phyloP scores from a whole-genome alignment of 1,284 basidiomycete genomes.

The Xanthoconium separans region DNA sequence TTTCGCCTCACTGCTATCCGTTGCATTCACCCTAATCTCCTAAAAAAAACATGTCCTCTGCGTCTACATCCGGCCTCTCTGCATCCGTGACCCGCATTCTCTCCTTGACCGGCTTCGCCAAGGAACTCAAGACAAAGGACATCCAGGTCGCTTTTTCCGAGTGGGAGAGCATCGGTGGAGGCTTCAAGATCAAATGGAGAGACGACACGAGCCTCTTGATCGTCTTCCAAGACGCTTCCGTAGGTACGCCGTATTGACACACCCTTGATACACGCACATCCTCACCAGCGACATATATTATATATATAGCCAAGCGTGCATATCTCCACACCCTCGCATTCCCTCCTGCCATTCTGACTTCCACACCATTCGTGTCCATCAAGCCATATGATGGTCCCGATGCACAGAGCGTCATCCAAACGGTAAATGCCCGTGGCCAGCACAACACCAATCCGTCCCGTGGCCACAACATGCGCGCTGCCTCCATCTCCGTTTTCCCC shows the following conservation, averaged over 20 bases:
- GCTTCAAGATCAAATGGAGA: constrained; percentile 99
- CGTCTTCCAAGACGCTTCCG: constrained; percentile 85
- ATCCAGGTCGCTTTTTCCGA: constrained; percentile 89
- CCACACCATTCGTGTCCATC: constrained; percentile 62
- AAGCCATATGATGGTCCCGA: constrained; percentile 94
- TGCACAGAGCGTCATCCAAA: constrained; percentile 86
- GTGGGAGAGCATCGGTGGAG: constrained; percentile 84
- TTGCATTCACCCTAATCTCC: constrained; percentile 8
- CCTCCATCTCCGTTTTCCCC: constrained; percentile 66
- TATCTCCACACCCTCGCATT: constrained; percentile 86
- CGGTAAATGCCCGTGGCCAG: constrained; percentile 73
- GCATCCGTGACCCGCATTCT: constrained; percentile 96
- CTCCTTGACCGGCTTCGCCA: constrained; percentile 86
- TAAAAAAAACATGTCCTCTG: constrained; percentile 41
- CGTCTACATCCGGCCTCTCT: constrained; percentile 76
- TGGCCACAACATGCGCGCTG: constrained; percentile 66
- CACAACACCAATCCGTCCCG: constrained; percentile 62
- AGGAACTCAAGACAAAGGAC: constrained; percentile 96
- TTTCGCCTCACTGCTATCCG: constrained; percentile 1
- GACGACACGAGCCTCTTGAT: constrained; percentile 96
- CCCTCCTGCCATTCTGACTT: constrained; percentile 72
- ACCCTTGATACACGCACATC: neutral
- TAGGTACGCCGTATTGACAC: constrained; percentile 56
- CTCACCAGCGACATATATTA: constrained; percentile 3
- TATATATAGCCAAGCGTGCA: constrained; percentile 79